Base-by-base conservation (phyloP, 2,329 filamentous ascomycete species). In the Trichoderma gracile region DNA sequence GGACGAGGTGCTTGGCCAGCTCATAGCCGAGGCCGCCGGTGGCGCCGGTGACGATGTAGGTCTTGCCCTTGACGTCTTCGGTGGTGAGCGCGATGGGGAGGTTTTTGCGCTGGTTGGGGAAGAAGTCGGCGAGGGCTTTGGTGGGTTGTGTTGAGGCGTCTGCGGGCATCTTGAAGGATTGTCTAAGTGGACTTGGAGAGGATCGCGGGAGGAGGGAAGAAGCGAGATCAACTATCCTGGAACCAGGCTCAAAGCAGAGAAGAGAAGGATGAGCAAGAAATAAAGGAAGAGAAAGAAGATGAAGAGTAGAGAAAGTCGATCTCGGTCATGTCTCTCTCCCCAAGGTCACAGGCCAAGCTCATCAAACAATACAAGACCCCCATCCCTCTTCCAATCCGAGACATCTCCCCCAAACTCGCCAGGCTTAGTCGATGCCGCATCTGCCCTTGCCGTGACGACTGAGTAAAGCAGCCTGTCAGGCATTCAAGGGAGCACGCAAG, bases 1-100 rank as follows among this genome's bases (percentile, higher is more conserved):
- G 72, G 10, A 75, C 71, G 64, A 81, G 76, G 61, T 81, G 78
- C 4, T 75, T 74, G 14, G 76, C 75, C 40, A 77, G 76, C 66
- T 81, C 80, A 19, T 76, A 72, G 5, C 80, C 80, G 2, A 82
- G 70, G 12, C 72, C 73, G 30, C 68, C 69, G 55, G 81, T 82
- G 53, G 76, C 73, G n/a, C 80, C 80, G 0, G 79, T 82, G 42
- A 82, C 69, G 25, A 82, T 74, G 45, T 53, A 64, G 6, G 61
- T 64, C 30, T 64, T 64, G 53, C 49, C 64, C n/a, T 53, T 64
- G 23, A 55, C 58, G 7, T 58, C 46, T 40, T 64, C 40, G 5
- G 42, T 7, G 3, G 33, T 46, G 15, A 63, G 50, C 5, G 50
- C 40, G 27, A 65, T 21, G 23, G 64, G 64, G 4, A 65, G 42